Percentiles rank a stretch among this genome's conserved stretches.
Conservation (phyloP, 768 basidiomycete species). For the Collybia sordida region DNA sequence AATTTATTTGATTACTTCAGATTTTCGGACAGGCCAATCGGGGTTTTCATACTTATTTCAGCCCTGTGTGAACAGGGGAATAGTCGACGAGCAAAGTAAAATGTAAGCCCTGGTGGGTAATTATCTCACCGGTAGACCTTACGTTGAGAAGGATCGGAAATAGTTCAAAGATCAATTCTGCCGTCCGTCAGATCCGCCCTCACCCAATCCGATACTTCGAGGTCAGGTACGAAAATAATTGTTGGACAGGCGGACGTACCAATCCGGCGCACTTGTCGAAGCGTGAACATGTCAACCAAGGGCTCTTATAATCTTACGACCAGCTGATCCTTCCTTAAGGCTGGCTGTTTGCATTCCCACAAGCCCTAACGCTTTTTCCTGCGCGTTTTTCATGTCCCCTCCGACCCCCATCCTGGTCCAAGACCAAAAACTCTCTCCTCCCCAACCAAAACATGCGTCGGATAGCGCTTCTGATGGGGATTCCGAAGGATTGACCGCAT, state of each 20-base stretch:
- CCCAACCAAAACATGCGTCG: conserved; percentile 29
- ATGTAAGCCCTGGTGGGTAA: background rate
- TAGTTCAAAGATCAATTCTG: conserved; percentile 25
- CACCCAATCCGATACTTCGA: conserved; percentile 17
- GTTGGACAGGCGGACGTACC: conserved; percentile 23
- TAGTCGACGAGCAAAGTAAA: background rate
- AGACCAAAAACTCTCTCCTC: conserved; percentile 29
- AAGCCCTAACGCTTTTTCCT: background rate
- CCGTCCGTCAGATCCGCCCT: conserved; percentile 18
- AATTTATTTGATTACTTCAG: no score
- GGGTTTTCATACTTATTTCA: no score
- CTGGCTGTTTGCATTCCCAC: conserved; percentile 10
- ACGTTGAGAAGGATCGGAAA: conserved; percentile 20
- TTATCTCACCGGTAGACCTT: conserved; percentile 11
- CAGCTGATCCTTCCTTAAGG: conserved; percentile 10
- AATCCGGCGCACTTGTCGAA: background rate
- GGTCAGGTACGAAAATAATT: conserved; percentile 27
- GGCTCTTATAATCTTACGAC: conserved; percentile 30
- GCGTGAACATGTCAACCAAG: conserved; percentile 17
- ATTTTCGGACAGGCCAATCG: no score
- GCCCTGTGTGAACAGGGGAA: no score
- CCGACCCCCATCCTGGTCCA: conserved; percentile 18
- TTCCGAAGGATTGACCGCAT: conserved; percentile 18
- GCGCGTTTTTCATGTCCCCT: conserved; percentile 13
- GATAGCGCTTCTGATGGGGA: conserved; percentile 29